Base-by-base conservation (phyloP, 306 rosid genomes). In the Prunus padus region DNA sequence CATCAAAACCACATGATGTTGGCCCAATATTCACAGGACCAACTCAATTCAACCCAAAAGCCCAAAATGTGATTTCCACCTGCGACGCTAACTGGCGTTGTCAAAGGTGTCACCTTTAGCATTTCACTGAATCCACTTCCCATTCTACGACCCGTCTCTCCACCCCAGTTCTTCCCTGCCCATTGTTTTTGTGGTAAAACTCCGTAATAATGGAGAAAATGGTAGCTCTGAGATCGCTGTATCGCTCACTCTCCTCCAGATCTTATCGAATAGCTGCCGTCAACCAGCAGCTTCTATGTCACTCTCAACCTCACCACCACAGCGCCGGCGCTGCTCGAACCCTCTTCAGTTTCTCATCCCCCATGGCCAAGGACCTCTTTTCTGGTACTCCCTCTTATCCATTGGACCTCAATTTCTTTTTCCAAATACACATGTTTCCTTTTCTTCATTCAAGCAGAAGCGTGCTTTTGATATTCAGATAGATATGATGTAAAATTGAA, bases 231-330 rank as follows among this genome's bases (percentile, higher is more conserved):
- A 77, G 97, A 85, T 84, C 97, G 67, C 56, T 92, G 0, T 82
- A 59, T 83, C 92, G 96, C 44, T 89, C 96, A 30, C 49, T 89
- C 44, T 69, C 80, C 78, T 83, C 76, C 90, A 80, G 90, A 92
- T 92, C 99, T 76, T 72, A 65, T 19, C 66, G 73, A 19, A 20
- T 81, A 61, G 66, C 89, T 5, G 45, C 68, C 15, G 30, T 56
- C 79, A 65, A 69, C 62, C 82, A 33, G 69, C 78, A 62, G 23
- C 67, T 72, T 2, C 73, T 75, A 19, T 1, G 68, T 59, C 68
- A 26, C 22, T 44, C n/a, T 11, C 49, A 30, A 1, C 40, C 23
- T 31, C 84, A 60, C 76, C 69, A 70, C 19, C 42, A 51, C 81
- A 47, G 23, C 75, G 77, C 76, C 23, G 77, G 42, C 45, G 40